A percentile compares a stretch with the other conserved stretches of the same genome.
Conservation (phyloP, 148 eudicot genomes). For the Heliosperma pusillum region DNA sequence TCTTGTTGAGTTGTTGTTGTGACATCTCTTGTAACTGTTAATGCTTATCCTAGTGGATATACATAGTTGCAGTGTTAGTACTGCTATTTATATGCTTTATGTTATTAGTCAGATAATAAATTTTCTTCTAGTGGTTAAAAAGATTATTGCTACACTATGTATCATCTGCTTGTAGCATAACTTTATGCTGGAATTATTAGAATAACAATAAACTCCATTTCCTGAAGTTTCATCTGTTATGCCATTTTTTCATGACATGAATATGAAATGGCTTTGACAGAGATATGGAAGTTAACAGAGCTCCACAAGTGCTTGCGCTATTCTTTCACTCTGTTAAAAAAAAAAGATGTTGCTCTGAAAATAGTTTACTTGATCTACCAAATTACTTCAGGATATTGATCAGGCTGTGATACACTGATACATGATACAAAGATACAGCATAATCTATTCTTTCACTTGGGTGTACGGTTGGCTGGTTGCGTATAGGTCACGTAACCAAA, state of each 20-base stretch:
- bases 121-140: background rate
- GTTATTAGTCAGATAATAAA: background rate
- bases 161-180: background rate
- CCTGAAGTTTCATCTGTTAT: background rate
- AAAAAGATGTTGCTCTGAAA: background rate
- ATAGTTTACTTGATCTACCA: background rate
- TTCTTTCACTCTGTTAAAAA: background rate
- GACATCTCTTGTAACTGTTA: slow-evolving; percentile 2
- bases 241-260: background rate
- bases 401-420: background rate
- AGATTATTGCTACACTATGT: background rate
- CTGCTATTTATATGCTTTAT: background rate
- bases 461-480: slow-evolving; percentile 9
- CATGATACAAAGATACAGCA: background rate
- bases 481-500: slow-evolving; percentile 4
- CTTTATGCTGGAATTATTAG: background rate
- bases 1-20: background rate
- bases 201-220: background rate
- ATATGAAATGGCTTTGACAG: background rate
- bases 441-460: background rate
- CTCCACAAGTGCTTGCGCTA: too few species aligned
- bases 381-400: slow-evolving; percentile 4
- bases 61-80: background rate
- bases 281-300: background rate
- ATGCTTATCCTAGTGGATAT: background rate